A percentile compares a stretch with the other conserved stretches of the same genome.
Conservation (phyloP, 2,329 filamentous ascomycete genomes). For the Fusarium buharicum region DNA sequence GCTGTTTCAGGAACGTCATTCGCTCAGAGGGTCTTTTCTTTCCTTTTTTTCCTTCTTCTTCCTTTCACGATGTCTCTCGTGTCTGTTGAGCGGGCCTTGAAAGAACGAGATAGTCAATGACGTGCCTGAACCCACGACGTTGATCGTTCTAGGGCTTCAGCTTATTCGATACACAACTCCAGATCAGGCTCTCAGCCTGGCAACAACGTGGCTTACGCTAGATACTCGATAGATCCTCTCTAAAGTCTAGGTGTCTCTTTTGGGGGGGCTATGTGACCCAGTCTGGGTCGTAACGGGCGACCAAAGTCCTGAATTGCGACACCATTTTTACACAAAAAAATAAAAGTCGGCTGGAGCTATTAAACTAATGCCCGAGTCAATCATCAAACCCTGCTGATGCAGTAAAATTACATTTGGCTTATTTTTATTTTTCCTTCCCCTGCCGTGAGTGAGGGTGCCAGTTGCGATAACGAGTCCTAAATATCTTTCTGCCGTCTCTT, state of each 20-base stretch:
- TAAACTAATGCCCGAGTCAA: slow-evolving; percentile 11
- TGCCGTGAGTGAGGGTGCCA: slow-evolving; percentile 23
- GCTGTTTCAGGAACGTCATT: slow-evolving; percentile 48
- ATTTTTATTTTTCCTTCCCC: slow-evolving; percentile 10
- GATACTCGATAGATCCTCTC: slow-evolving; percentile 22
- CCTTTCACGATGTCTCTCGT: slow-evolving; percentile 10
- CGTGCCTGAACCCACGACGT: slow-evolving; percentile 20
- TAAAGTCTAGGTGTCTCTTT: no score
- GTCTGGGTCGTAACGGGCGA: slow-evolving; percentile 10
- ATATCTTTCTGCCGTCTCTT: slow-evolving; percentile 47
- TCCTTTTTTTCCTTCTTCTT: background rate
- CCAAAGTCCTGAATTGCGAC: slow-evolving; percentile 25
- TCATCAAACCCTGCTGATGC: background rate
- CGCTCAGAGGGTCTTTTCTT: slow-evolving; percentile 24
- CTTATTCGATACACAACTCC: no score
- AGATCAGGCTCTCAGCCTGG: background rate
- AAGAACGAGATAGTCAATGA: slow-evolving; percentile 7
- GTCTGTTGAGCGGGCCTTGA: slow-evolving; percentile 4
- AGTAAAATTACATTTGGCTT: slow-evolving; percentile 32
- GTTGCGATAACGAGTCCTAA: background rate
- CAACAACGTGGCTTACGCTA: slow-evolving; percentile 16
- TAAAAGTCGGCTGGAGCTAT: slow-evolving; percentile 10
- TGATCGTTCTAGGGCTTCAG: slow-evolving; percentile 10
- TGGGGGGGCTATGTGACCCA: slow-evolving; percentile 13
- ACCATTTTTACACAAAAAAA: slow-evolving; percentile 5